Evolutionary conservation across 768 basidiomycete genomes (phyloP), one percentile per base, ranked within the genome.

Genomic region (Kwoniella newhampshirensis): DNA sequence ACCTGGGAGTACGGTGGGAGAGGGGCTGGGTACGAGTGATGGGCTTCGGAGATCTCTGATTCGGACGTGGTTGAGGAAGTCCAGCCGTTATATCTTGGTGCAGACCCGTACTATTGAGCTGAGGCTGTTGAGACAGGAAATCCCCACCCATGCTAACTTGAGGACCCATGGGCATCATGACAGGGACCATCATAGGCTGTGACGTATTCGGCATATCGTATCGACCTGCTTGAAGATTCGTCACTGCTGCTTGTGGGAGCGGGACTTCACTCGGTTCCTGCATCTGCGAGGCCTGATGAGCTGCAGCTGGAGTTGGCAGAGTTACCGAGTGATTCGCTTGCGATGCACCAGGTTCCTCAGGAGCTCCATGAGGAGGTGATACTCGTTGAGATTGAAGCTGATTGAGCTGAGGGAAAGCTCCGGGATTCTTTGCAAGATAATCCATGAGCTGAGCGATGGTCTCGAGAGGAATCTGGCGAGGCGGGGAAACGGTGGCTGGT

Each of bases 371-470:
- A 15, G 39, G 46, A 43, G 54, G 46, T 2, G 54, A 36, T 4
- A 39, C 42, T 18, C 51, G 42, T 25, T 46, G 54, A 27, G 54
- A 54, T 41, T 51, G 54, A 17, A 32, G 46, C 35, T 60, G 59
- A 36, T 52, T 45, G 35, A 47, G 25, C 46, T 53, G 51, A 32
- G 51, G 57, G 51, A 59, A 59, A 23, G 45, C 39, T 6, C 32
- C 40, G 5, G 50, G 56, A 25, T 58, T 58, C 8, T 58, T 36
- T n/a, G 56, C 50, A 35, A 58, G 45, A 23, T 44, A 58, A 23
- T 58, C 56, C 56, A 58, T 58, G 15, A 58, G 28, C 35, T 58
- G 56, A 39, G 50, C 51, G 30, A 54, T 52, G 27, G 45, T 54
- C 23, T 52, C 51, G 36, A 46, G 39, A 17, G 49, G 48, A 21